phyloP scores from a whole-genome alignment of 495 filamentous ascomycete species.

The Hypoxylon lienhwacheense region DNA sequence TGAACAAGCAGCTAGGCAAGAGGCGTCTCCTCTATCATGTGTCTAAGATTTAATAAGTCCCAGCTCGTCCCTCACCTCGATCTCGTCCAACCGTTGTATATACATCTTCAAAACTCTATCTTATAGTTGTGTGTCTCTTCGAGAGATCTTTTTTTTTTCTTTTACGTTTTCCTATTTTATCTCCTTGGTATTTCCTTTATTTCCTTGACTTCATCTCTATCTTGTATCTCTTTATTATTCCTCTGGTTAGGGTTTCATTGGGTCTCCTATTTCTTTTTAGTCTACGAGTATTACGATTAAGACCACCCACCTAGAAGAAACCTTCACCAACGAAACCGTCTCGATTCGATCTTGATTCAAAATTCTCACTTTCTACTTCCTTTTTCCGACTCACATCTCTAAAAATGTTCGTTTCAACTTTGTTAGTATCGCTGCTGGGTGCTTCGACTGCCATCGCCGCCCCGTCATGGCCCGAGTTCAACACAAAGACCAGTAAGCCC shows the following conservation, averaged over 20 bases:
- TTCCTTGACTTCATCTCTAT: conserved; percentile 26
- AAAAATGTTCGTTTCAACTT: conserved; percentile 51
- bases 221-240: conserved; percentile 27
- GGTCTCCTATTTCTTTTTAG: conserved; percentile 38
- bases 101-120: conserved; percentile 34
- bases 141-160: conserved; percentile 39
- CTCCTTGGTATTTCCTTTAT: conserved; percentile 39
- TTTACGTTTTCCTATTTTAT: conserved; percentile 42
- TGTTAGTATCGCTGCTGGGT: conserved; percentile 51
- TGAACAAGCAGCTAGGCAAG: conserved; percentile 4
- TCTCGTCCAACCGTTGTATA: conserved; percentile 28
- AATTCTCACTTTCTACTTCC: conserved; percentile 16
- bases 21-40: conserved; percentile 9
- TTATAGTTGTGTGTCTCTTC: conserved; percentile 31
- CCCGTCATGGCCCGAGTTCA: conserved; percentile 49
- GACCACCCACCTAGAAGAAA: conserved; percentile 28
- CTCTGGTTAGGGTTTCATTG: conserved; percentile 32
- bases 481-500: conserved; percentile 38
- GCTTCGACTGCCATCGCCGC: conserved; percentile 50
- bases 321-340: conserved; percentile 24
- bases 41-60: conserved; percentile 31
- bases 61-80: conserved; percentile 25
- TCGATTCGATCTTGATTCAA: conserved; percentile 11
- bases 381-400: conserved; percentile 17
- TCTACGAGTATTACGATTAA: conserved; percentile 32